Conservation (phyloP, 1,139 yeast species). For the Saccharomyces hybrid region DNA sequence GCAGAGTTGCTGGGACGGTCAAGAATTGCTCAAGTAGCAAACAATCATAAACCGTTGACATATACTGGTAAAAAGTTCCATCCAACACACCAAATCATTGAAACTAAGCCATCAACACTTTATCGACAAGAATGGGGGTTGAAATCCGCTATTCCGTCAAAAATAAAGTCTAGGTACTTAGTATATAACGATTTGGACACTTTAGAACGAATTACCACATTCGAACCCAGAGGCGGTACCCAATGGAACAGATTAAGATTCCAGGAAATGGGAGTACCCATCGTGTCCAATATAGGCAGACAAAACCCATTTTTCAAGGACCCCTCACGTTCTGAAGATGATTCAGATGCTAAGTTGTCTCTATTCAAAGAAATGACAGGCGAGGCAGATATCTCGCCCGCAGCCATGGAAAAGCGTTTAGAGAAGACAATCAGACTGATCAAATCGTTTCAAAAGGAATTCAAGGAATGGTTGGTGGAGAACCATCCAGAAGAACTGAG, state of each 20-base stretch:
- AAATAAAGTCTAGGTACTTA: constrained; percentile 40
- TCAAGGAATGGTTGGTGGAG: constrained; percentile 36
- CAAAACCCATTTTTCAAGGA: constrained; percentile 32
- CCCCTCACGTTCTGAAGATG: constrained; percentile 16
- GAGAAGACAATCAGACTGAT: constrained; percentile 13
- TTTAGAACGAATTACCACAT: constrained; percentile 44
- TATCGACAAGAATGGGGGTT: constrained; percentile 58
- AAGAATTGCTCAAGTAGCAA: constrained; percentile 26
- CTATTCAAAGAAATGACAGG: constrained; percentile 1
- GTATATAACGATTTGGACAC: constrained; percentile 47
- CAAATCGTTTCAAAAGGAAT: constrained; percentile 27
- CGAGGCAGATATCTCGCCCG: neutral
- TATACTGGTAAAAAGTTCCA: constrained; percentile 14
- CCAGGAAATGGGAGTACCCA: constrained; percentile 39
- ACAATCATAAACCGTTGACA: constrained; percentile 17
- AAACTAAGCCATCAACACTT: constrained; percentile 47
- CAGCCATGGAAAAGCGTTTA: constrained; percentile 13
- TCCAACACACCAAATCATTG: constrained; percentile 53
- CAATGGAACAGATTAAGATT: constrained; percentile 44
- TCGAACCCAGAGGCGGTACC: constrained; percentile 42
- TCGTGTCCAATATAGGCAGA: constrained; percentile 29
- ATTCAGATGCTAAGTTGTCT: constrained; percentile 8
- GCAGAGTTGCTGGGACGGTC: constrained; percentile 22
- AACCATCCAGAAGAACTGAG: constrained; percentile 34
- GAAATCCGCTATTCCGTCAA: constrained; percentile 48